These are phyloP conservation scores for Excoecaria agallocha DNA, from an alignment of 345 rosid genomes.

Conservation along the genomic window DNA sequence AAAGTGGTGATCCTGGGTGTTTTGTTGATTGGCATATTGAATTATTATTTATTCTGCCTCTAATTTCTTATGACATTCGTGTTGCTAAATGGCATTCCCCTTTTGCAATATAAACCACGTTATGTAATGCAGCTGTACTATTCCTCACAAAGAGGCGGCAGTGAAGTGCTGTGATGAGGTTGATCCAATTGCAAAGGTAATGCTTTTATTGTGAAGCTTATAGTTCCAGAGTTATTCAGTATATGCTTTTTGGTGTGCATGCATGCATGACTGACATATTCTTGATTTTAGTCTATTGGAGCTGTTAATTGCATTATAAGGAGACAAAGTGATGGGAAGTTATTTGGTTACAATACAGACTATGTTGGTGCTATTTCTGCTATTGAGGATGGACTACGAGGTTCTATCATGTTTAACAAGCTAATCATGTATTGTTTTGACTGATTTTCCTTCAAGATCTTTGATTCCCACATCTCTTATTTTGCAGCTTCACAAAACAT, in stretches of 20 bases:
- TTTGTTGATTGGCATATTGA: not conserved
- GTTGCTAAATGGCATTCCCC: conserved; percentile 4
- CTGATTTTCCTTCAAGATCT: conserved; percentile 13
- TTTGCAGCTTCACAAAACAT: conserved; percentile 42
- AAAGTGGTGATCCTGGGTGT: not conserved
- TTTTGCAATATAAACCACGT: not conserved
- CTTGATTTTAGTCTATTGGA: conserved; percentile 72
- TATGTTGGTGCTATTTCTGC: conserved; percentile 94
- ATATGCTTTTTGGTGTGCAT: conserved; percentile 1
- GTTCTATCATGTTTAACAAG: conserved; percentile 33
- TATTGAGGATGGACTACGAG: conserved; percentile 86
- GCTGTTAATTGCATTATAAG: conserved; percentile 89
- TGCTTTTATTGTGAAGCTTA: conserved; percentile 4
- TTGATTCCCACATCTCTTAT: conserved; percentile 10
- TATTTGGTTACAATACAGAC: conserved; percentile 82
- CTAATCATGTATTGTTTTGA: conserved; percentile 2
- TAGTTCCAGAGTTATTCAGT: not conserved
- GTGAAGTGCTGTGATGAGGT: conserved; percentile 82
- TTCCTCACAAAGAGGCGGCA: conserved; percentile 92
- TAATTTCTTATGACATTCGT: not conserved
- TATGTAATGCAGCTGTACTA: conserved; percentile 60
- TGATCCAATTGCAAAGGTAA: conserved; percentile 85
- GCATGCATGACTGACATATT: conserved; percentile 23
- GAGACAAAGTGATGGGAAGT: conserved; percentile 71
- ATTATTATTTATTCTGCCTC: not conserved